Conservation (phyloP, 352 stramenopile species). For the Phytophthora crassamura region DNA sequence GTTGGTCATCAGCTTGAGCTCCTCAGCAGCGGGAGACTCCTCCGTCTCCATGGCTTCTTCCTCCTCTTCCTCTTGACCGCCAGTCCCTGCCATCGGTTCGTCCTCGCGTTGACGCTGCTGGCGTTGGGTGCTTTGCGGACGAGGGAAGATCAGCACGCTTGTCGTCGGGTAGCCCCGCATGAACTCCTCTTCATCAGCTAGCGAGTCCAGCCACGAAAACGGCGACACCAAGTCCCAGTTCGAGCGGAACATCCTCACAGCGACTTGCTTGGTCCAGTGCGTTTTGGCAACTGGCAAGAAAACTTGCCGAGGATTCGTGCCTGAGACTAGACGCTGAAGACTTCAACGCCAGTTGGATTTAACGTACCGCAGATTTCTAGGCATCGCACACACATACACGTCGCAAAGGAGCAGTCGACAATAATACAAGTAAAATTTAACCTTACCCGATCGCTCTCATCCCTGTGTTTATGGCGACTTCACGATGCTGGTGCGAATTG, state of each 20-base stretch:
- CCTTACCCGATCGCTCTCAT: slow-evolving; percentile 15
- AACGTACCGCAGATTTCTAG: neutral
- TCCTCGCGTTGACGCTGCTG: slow-evolving; percentile 20
- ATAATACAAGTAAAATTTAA: slow-evolving; percentile 26
- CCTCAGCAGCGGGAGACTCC: slow-evolving; percentile 10
- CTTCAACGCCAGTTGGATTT: slow-evolving; percentile 13
- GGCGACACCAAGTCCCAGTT: slow-evolving; percentile 66
- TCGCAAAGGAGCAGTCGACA: too few relatives aligned
- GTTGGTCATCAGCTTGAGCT: slow-evolving; percentile 29
- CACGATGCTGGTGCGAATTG: slow-evolving; percentile 53
- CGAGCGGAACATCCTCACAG: slow-evolving; percentile 47
- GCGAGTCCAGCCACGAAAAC: slow-evolving; percentile 50
- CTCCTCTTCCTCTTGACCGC: slow-evolving; percentile 15
- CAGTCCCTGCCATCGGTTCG: slow-evolving; percentile 22
- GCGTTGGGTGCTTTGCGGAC: neutral
- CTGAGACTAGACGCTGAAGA: slow-evolving; percentile 23
- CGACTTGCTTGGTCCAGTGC: slow-evolving; percentile 16
- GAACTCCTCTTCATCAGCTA: slow-evolving; percentile 60
- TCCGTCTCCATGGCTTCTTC: slow-evolving; percentile 33
- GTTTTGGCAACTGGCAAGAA: slow-evolving; percentile 26
- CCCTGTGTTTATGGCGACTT: slow-evolving; percentile 11
- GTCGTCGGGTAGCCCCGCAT: slow-evolving; percentile 41
- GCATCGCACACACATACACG: too few relatives aligned
- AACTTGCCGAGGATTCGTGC: neutral
- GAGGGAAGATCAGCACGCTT: slow-evolving; percentile 27